phyloP scores from a whole-genome alignment of 371 early-diverging fungal genomes.

The Mucor plumbeus region DNA sequence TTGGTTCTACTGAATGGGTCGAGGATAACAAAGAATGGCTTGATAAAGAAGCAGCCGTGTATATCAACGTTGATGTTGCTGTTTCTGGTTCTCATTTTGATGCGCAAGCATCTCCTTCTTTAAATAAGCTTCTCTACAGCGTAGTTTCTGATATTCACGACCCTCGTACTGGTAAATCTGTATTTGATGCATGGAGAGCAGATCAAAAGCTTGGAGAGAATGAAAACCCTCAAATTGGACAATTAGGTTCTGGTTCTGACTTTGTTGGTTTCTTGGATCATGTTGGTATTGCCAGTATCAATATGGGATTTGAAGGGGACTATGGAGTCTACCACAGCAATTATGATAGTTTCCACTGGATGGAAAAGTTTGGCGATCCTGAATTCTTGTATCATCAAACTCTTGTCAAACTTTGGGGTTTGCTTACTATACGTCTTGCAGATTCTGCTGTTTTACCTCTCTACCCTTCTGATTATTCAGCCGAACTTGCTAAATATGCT shows the following conservation, averaged over 20 bases:
- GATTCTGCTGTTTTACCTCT: constrained; percentile 46
- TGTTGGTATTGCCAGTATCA: constrained; percentile 63
- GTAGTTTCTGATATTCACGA: constrained; percentile 56
- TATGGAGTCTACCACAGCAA: constrained; percentile 71
- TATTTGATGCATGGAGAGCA: constrained; percentile 61
- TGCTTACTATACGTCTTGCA: constrained; percentile 43
- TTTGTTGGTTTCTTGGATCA: constrained; percentile 65
- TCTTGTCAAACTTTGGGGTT: constrained; percentile 46
- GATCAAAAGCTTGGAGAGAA: constrained; percentile 12
- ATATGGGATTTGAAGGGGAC: constrained; percentile 55
- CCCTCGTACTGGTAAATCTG: constrained; percentile 50
- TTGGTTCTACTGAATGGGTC: constrained; percentile 79
- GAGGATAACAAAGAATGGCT: constrained; percentile 68
- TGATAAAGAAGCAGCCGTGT: constrained; percentile 58
- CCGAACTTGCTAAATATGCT: constrained; percentile 17
- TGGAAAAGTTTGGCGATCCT: constrained; percentile 71
- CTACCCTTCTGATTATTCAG: constrained; percentile 46
- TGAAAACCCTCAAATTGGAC: constrained; percentile 29
- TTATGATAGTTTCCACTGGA: constrained; percentile 66
- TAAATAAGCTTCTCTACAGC: constrained; percentile 57
- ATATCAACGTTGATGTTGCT: constrained; percentile 66
- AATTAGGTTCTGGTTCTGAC: constrained; percentile 66
- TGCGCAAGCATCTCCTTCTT: constrained; percentile 58
- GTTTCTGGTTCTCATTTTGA: constrained; percentile 57
- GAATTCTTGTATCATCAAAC: constrained; percentile 62